A percentile compares a stretch with the other conserved stretches of the same genome.
Evolutionary conservation across 305 asterid species (phyloP).

Genomic region (Rubia peregrina): DNA sequence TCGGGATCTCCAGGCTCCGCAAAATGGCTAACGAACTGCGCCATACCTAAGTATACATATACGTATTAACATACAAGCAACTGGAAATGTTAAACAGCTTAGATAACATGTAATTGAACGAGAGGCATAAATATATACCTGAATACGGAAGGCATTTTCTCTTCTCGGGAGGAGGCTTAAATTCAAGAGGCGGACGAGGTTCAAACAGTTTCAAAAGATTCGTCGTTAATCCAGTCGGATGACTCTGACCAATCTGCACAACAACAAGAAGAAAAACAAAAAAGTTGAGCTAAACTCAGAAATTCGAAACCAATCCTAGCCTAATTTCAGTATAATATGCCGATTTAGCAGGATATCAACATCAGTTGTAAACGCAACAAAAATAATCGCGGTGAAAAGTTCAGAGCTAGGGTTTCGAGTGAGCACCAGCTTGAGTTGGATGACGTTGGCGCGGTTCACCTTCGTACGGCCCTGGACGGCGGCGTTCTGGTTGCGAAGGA

Average conservation of each 20-base stretch:
- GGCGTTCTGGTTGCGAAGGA: constrained; percentile 81
- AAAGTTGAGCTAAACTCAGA: constrained; percentile 1
- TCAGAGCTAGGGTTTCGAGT: constrained; percentile 7
- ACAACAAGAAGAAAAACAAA: background rate
- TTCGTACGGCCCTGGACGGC: constrained; percentile 93
- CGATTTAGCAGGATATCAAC: background rate
- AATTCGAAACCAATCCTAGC: background rate
- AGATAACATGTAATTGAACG: background rate
- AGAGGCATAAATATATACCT: constrained; percentile 33
- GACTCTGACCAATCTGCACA: constrained; percentile 88
- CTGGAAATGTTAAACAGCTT: background rate
- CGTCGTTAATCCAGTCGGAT: constrained; percentile 86
- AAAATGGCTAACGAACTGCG: constrained; percentile 58
- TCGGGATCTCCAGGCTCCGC: constrained; percentile 83
- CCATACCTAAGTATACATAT: constrained; percentile 48
- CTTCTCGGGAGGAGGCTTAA: constrained; percentile 90
- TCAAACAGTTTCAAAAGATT: constrained; percentile 84
- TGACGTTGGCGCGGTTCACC: constrained; percentile 86
- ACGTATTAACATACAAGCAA: background rate
- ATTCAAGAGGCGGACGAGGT: constrained; percentile 94
- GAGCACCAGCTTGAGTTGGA: constrained; percentile 83
- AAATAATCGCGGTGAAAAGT: background rate
- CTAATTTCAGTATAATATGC: background rate
- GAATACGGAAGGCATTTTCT: constrained; percentile 85
- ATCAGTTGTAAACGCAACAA: constrained; percentile 1